Evolutionary conservation across 805 yeast species (phyloP), one percentile per base, ranked within the genome.

Genomic region (Saccharomyces eubayanus): DNA sequence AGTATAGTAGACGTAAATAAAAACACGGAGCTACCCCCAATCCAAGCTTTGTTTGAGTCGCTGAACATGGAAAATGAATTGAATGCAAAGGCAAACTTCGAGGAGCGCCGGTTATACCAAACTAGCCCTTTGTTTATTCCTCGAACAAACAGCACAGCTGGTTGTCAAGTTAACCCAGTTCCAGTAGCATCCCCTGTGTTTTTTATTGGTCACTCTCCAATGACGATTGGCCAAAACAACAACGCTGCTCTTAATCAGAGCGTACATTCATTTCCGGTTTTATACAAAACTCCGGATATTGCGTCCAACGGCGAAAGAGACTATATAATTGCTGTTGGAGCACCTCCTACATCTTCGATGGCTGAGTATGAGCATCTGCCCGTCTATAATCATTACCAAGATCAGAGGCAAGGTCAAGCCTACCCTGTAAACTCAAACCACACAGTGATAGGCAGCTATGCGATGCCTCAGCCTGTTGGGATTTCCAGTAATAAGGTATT

Each of bases 41-140:
- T 56, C 6, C 55, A 54, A 45, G 31, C 28, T 24, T 28, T 56
- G 11, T 54, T 56, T 28, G 55, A 54, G 12, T 50, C 55, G 6
- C 27, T 56, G 14, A 51, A 54, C 21, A 36, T 10, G 11, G 43
- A 36, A 36, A 36, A 36, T 16, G 43, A 36, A 16, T 11, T 24
- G 8, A 36, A 16, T 8, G 12, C 21, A 6, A 36, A 9, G 10
- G 24, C 21, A 1, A 6, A 16, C 24, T 16, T 16, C 24, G 43
- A 36, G 24, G 43, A 36, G 20, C 24, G 24, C 43, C 16, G 24
- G 24, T 6, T 36, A 16, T 16, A 36, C 5, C 43, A 16, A 16
- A 21, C 24, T n/a, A 36, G 20, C 10, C 43, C 43, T 10, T 36
- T 21, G 20, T 36, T 36, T 16, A 16, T 36, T 16, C 43, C 43